These are phyloP conservation scores for Aegilops longissima DNA, from an alignment of 176 grass and related monocot species.

Conservation along the genomic window DNA sequence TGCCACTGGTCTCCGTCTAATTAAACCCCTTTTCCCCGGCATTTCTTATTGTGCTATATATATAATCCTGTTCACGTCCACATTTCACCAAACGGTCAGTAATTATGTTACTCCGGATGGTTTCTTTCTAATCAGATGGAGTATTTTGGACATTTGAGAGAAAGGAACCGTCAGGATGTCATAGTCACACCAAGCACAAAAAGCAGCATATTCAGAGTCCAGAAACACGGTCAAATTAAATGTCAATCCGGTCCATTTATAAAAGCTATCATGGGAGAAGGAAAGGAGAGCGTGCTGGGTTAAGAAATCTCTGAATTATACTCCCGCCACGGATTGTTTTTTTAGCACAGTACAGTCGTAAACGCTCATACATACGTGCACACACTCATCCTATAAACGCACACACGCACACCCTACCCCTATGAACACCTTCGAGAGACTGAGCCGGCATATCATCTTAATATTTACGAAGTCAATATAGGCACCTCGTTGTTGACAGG, in stretches of 20 bases:
- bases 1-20: too few species aligned
- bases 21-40: too few species aligned
- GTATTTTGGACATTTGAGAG: not conserved
- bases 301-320: not conserved
- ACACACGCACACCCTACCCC: too few species aligned
- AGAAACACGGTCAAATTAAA: not conserved
- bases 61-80: conserved; percentile 18
- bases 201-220: not conserved
- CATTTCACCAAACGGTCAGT: conserved; percentile 30
- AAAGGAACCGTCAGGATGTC: not conserved
- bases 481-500: too few species aligned
- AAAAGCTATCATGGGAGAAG: not conserved
- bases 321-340: not conserved
- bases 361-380: too few species aligned
- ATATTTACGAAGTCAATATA: too few species aligned
- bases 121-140: too few species aligned
- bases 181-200: not conserved
- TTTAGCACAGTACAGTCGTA: too few species aligned
- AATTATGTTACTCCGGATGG: not conserved
- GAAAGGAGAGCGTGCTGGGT: not conserved
- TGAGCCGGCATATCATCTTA: too few species aligned
- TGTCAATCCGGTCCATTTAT: not conserved
- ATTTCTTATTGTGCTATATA: not conserved
- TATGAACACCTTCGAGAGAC: too few species aligned
- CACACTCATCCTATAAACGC: too few species aligned